These are phyloP conservation scores for Colletotrichum spinosum DNA, from an alignment of 2,329 filamentous ascomycete species.

Conservation along the genomic window DNA sequence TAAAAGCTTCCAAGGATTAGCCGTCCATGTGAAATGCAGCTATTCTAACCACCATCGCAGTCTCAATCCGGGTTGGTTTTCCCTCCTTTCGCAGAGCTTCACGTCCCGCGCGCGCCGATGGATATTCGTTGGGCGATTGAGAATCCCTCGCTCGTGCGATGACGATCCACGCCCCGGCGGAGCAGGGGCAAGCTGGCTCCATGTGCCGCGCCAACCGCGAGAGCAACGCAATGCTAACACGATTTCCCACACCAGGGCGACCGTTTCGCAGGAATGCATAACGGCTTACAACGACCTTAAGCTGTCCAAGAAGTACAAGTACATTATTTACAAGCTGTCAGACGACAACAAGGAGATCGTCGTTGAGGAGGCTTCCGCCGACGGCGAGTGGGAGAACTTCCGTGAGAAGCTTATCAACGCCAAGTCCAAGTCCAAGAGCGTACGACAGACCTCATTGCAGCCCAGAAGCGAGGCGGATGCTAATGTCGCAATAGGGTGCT, in stretches of 20 bases:
- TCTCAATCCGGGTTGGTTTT: conserved; percentile 76
- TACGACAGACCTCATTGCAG: conserved; percentile 49
- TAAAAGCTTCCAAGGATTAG: conserved; percentile 36
- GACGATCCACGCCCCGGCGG: conserved; percentile 28
- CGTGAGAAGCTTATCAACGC: conserved; percentile 81
- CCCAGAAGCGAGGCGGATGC: not conserved
- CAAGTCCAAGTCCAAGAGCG: conserved; percentile 77
- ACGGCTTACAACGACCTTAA: conserved; percentile 83
- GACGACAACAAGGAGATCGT: conserved; percentile 87
- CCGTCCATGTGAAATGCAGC: conserved; percentile 5
- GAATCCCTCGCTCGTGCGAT: conserved; percentile 26
- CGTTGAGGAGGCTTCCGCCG: conserved; percentile 77
- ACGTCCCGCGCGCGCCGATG: conserved; percentile 11
- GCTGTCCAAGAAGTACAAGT: conserved; percentile 84
- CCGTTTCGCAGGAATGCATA: conserved; percentile 78
- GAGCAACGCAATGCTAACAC: conserved; percentile 33
- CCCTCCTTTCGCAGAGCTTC: conserved; percentile 38
- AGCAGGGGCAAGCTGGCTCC: conserved; percentile 35
- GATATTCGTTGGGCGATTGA: conserved; percentile 25
- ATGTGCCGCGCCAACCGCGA: conserved; percentile 13
- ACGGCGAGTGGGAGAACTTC: conserved; percentile 78
- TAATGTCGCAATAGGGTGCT: conserved; percentile 57
- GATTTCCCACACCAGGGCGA: conserved; percentile 66
- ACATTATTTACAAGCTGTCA: conserved; percentile 88
- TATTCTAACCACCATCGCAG: conserved; percentile 49